Conservation (phyloP, 2,329 filamentous ascomycete species). For the Cytospora mali region DNA sequence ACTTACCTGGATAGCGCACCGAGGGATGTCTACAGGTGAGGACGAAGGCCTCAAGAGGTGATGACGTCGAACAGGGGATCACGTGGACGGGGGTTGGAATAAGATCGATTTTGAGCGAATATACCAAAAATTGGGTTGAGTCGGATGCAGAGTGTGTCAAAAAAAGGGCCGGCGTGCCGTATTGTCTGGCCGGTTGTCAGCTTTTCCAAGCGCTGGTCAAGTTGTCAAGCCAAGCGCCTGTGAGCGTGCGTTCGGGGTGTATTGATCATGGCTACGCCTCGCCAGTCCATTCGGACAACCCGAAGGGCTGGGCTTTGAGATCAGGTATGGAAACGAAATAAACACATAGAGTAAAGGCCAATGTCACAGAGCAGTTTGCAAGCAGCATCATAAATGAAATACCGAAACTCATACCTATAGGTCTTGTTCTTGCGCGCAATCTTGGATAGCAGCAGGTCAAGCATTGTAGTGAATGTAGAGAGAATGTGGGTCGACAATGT, state of each 20-base stretch:
- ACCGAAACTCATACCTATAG: too few relatives aligned
- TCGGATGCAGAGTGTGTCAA: background rate
- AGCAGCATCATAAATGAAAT: too few relatives aligned
- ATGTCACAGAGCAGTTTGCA: too few relatives aligned
- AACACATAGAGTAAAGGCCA: background rate
- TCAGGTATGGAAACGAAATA: too few relatives aligned
- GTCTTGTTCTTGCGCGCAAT: too few relatives aligned
- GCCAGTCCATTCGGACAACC: background rate
- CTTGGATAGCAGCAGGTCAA: too few relatives aligned
- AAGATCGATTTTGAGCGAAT: background rate
- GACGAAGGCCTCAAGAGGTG: background rate
- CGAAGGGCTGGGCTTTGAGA: too few relatives aligned
- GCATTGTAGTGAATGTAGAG: background rate
- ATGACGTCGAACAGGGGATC: background rate
- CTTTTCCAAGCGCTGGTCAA: background rate
- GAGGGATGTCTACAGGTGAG: constrained; percentile 25
- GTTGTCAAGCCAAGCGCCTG: background rate
- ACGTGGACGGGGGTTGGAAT: background rate
- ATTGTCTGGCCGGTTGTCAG: background rate
- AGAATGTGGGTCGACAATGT: background rate
- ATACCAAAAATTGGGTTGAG: background rate
- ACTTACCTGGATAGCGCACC: constrained; percentile 20
- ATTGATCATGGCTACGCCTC: background rate
- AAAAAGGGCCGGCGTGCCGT: background rate
- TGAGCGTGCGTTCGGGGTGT: background rate